Evolutionary conservation across 345 rosid species (phyloP).

Genomic region (Hypericum perforatum): DNA sequence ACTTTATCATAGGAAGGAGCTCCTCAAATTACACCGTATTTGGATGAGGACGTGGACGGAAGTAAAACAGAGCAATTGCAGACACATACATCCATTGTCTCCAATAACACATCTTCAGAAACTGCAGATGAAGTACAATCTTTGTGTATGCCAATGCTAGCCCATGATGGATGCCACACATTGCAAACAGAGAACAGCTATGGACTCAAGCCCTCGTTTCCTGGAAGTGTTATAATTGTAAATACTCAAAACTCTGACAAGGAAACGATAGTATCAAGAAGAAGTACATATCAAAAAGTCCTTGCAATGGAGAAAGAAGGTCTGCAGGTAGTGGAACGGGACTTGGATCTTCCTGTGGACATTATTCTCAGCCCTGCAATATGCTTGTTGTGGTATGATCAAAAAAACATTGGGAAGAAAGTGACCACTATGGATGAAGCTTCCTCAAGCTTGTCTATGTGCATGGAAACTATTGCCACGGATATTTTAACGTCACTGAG

Average conservation of each 20-base stretch:
- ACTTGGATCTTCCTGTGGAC: slow-evolving; percentile 72
- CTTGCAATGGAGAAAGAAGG: slow-evolving; percentile 81
- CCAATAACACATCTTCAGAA: slow-evolving; percentile 21
- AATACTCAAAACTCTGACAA: slow-evolving; percentile 65
- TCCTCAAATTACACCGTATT: slow-evolving; percentile 14
- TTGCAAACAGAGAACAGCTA: slow-evolving; percentile 28
- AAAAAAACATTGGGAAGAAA: slow-evolving; percentile 45
- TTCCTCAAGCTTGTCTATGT: slow-evolving; percentile 49
- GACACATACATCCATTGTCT: slow-evolving; percentile 36
- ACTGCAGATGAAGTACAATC: slow-evolving; percentile 28
- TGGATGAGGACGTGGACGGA: slow-evolving; percentile 15
- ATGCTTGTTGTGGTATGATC: slow-evolving; percentile 82
- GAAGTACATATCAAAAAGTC: slow-evolving; percentile 66
- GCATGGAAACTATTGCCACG: slow-evolving; percentile 73
- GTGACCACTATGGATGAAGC: slow-evolving; percentile 40
- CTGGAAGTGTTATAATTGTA: slow-evolving; percentile 43
- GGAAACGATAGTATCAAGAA: slow-evolving; percentile 81
- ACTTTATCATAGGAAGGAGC: slow-evolving; percentile 33
- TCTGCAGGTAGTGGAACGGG: slow-evolving; percentile 79
- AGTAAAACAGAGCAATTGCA: slow-evolving; percentile 33
- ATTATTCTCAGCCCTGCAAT: slow-evolving; percentile 53
- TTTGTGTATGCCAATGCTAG: slow-evolving; percentile 22
- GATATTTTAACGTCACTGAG: slow-evolving; percentile 69
- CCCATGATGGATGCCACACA: slow-evolving; percentile 19
- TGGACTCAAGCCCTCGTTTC: slow-evolving; percentile 22